These are phyloP conservation scores for Lecanoromycetidae sp. DNA, from an alignment of 2,329 filamentous ascomycete species.

Conservation along the genomic window DNA sequence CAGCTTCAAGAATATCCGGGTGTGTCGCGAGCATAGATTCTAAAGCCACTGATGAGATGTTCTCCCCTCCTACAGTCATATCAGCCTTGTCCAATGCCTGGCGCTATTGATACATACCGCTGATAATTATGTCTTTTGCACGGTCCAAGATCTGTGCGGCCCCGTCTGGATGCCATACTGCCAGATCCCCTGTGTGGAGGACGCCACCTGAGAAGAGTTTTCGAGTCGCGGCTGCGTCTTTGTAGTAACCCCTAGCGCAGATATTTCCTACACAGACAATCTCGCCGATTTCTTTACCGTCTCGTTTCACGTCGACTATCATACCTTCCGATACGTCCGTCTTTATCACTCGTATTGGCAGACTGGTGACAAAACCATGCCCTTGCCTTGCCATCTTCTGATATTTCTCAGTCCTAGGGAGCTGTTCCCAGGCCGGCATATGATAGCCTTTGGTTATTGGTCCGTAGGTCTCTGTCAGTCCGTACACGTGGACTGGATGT, in stretches of 20 bases:
- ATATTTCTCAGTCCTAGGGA: slow-evolving; percentile 67
- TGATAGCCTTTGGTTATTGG: slow-evolving; percentile 91
- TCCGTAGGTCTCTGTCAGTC: slow-evolving; percentile 77
- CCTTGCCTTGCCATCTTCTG: slow-evolving; percentile 86
- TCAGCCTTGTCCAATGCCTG: no score
- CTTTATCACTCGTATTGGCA: slow-evolving; percentile 74
- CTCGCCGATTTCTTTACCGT: slow-evolving; percentile 68
- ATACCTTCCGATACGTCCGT: slow-evolving; percentile 56
- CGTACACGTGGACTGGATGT: slow-evolving; percentile 86
- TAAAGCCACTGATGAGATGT: slow-evolving; percentile 86
- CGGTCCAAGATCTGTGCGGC: slow-evolving; percentile 85
- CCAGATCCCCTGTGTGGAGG: slow-evolving; percentile 80
- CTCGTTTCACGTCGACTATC: slow-evolving; percentile 53
- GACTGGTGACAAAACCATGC: slow-evolving; percentile 73
- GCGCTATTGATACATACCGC: slow-evolving; percentile 42
- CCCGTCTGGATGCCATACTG: slow-evolving; percentile 85
- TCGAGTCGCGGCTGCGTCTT: slow-evolving; percentile 70
- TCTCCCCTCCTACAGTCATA: slow-evolving; percentile 62
- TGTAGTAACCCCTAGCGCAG: slow-evolving; percentile 83
- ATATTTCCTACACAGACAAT: slow-evolving; percentile 87
- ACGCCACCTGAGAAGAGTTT: slow-evolving; percentile 82
- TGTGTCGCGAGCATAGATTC: slow-evolving; percentile 84
- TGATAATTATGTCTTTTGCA: slow-evolving; percentile 97
- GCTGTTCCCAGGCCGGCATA: slow-evolving; percentile 68
- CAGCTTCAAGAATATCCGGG: slow-evolving; percentile 78